These are phyloP conservation scores for Tuber indicum DNA, from an alignment of 495 filamentous ascomycete genomes.

Conservation along the genomic window DNA sequence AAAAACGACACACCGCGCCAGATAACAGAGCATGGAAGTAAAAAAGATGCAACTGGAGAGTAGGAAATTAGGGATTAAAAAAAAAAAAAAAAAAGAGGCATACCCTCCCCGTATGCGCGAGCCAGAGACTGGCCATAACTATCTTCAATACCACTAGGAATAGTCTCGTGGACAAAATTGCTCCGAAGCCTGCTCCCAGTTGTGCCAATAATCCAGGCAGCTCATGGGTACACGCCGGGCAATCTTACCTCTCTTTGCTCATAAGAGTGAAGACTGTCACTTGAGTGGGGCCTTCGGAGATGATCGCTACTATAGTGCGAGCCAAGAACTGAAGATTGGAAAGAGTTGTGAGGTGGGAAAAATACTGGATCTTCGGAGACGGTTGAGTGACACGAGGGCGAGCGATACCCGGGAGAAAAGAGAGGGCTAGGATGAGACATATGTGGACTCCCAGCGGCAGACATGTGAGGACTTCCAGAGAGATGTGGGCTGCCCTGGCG, in stretches of 20 bases:
- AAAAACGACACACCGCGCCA: not conserved
- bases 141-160: not conserved
- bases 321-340: conserved; percentile 33
- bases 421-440: conserved; percentile 39
- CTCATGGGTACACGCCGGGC: not conserved
- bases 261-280: conserved; percentile 27
- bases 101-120: not conserved
- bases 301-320: conserved; percentile 29
- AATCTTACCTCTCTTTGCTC: conserved; percentile 6
- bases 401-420: conserved; percentile 39
- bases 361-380: conserved; percentile 37
- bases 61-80: not conserved
- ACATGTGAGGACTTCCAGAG: conserved; percentile 23
- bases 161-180: not conserved
- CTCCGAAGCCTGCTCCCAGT: not conserved
- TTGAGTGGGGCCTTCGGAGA: conserved; percentile 32
- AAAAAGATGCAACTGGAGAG: not conserved
- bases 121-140: not conserved
- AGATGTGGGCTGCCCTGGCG: conserved; percentile 37
- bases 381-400: conserved; percentile 37
- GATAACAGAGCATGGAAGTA: not conserved
- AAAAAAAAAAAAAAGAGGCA: not conserved
- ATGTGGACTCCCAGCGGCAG: conserved; percentile 28
- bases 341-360: conserved; percentile 38
- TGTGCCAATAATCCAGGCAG: not conserved